Conservation (phyloP, 495 filamentous ascomycete species). For the Aspergillus diversus region DNA sequence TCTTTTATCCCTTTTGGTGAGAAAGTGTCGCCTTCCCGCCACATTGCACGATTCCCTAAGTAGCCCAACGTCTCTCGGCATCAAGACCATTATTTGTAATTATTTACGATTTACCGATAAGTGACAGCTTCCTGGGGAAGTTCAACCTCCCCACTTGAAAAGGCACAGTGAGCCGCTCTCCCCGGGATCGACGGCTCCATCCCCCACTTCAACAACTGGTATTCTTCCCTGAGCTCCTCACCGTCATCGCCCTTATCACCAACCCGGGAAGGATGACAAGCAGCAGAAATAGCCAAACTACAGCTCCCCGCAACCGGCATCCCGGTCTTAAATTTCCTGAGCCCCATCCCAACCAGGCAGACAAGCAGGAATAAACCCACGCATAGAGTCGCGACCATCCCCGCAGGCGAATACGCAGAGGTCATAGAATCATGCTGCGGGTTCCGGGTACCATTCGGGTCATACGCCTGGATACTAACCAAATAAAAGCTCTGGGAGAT, state of each 20-base stretch:
- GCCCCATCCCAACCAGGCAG: constrained; percentile 16
- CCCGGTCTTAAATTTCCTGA: constrained; percentile 28
- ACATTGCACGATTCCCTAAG: too few relatives aligned
- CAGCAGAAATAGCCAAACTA: constrained; percentile 52
- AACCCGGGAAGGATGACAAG: too few relatives aligned
- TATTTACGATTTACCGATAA: not conserved
- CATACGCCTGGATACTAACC: constrained; percentile 24
- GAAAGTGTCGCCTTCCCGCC: too few relatives aligned
- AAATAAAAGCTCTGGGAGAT: constrained; percentile 47
- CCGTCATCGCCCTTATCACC: too few relatives aligned
- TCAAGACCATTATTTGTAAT: too few relatives aligned
- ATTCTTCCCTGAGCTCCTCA: not conserved
- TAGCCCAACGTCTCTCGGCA: not conserved
- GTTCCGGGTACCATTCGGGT: constrained; percentile 4
- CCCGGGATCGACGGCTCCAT: not conserved
- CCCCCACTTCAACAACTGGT: constrained; percentile 8
- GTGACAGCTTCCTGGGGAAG: not conserved
- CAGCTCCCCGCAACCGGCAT: constrained; percentile 48
- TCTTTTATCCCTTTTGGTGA: too few relatives aligned
- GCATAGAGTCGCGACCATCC: constrained; percentile 33
- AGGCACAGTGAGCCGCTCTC: constrained; percentile 1
- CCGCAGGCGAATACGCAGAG: constrained; percentile 36
- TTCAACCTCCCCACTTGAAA: not conserved
- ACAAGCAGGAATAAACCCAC: constrained; percentile 29
- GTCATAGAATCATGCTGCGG: constrained; percentile 18